Conservation (phyloP, 805 yeast species). For the Zygosaccharomyces siamensis region DNA sequence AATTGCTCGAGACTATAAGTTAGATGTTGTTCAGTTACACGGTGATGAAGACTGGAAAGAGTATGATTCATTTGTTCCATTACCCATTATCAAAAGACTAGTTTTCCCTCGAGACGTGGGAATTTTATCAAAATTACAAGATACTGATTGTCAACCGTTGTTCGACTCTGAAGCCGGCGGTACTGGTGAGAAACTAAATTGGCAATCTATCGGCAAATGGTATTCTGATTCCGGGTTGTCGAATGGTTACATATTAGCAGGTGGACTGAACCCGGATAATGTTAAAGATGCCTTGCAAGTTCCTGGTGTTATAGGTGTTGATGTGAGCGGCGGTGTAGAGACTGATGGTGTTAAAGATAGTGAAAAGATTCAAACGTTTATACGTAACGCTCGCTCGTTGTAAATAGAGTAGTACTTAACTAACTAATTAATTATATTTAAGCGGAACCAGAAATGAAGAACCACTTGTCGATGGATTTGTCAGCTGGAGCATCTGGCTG, state of each 20-base stretch:
- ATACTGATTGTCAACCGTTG: conserved; percentile 50
- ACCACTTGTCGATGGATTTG: conserved; percentile 96
- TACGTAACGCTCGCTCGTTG: conserved; percentile 43
- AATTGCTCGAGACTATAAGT: conserved; percentile 38
- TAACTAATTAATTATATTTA: conserved; percentile 12
- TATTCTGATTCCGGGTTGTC: conserved; percentile 31
- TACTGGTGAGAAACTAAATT: conserved; percentile 75
- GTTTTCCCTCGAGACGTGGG: conserved; percentile 47
- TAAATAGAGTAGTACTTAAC: background rate
- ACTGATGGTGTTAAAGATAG: conserved; percentile 68
- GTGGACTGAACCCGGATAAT: conserved; percentile 79
- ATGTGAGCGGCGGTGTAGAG: conserved; percentile 95
- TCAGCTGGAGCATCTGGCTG: conserved; percentile 90
- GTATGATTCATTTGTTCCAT: conserved; percentile 34
- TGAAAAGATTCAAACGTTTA: conserved; percentile 54
- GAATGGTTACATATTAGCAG: conserved; percentile 64
- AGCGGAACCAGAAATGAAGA: conserved; percentile 85
- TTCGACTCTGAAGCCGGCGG: conserved; percentile 91
- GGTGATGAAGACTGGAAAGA: conserved; percentile 52
- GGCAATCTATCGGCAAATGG: conserved; percentile 51
- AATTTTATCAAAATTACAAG: conserved; percentile 11
- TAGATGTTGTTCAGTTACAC: conserved; percentile 86
- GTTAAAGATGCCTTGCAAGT: conserved; percentile 49
- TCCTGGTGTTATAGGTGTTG: conserved; percentile 76
- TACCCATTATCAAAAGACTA: conserved; percentile 71